These are phyloP conservation scores for Rauvolfia tetraphylla DNA, from an alignment of 257 asterid genomes.

Conservation along the genomic window DNA sequence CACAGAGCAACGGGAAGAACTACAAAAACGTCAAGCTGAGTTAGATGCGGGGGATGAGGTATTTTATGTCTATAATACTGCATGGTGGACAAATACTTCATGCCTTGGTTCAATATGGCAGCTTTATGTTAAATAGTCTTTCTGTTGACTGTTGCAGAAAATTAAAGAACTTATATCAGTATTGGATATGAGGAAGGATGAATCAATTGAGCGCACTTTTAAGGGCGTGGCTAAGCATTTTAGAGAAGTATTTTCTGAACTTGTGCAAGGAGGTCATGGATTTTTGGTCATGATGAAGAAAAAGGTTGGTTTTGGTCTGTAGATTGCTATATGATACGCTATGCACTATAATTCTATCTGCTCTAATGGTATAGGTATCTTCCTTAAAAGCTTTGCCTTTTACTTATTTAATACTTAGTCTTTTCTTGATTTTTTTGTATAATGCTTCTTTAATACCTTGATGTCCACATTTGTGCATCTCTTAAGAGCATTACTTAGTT, in stretches of 20 bases:
- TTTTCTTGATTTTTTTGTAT: too few relatives aligned
- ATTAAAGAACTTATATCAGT: constrained; percentile 89
- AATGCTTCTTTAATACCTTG: not conserved
- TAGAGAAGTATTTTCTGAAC: constrained; percentile 94
- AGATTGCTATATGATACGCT: constrained; percentile 3
- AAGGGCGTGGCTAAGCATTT: constrained; percentile 98
- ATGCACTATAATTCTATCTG: constrained; percentile 8
- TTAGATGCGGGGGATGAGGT: constrained; percentile 97
- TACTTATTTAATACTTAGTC: not conserved
- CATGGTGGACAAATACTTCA: constrained; percentile 1
- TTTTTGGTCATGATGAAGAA: constrained; percentile 91
- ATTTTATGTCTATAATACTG: constrained; percentile 18
- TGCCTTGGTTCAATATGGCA: constrained; percentile 13
- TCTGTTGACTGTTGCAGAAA: constrained; percentile 54
- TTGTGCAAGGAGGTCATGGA: constrained; percentile 99
- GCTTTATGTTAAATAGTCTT: constrained; percentile 2
- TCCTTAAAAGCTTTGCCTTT: not conserved
- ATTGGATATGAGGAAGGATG: constrained; percentile 98
- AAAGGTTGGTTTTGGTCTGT: constrained; percentile 54
- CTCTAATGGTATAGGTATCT: not conserved
- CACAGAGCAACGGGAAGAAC: constrained; percentile 95
- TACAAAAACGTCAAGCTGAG: constrained; percentile 93
- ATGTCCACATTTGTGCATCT: not conserved
- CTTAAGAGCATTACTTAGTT: not conserved
- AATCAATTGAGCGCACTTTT: constrained; percentile 96